These are phyloP conservation scores for Mortierella sp. DNA, from an alignment of 371 early-diverging fungal genomes.

Conservation along the genomic window DNA sequence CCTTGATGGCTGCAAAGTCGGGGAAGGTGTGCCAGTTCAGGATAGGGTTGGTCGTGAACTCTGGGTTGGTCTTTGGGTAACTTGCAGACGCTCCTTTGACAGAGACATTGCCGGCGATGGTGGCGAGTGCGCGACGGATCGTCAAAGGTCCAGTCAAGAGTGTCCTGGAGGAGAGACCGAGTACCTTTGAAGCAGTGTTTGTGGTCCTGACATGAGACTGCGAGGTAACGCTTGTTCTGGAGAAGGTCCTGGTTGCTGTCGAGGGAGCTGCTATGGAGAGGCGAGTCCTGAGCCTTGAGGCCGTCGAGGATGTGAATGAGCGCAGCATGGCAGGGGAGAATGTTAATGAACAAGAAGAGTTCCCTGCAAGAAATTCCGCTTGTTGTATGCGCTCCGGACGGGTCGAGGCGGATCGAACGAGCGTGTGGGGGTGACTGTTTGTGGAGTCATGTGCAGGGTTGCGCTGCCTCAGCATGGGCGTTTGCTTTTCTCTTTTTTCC, in stretches of 20 bases:
- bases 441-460: neutral
- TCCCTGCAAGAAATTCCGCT: neutral
- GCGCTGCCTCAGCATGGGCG: neutral
- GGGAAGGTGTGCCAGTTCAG: constrained; percentile 69
- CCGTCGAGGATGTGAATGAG: constrained; percentile 20
- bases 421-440: neutral
- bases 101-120: constrained; percentile 14
- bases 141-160: constrained; percentile 24
- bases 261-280: neutral
- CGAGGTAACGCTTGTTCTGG: neutral
- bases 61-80: constrained; percentile 17
- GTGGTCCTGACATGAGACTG: constrained; percentile 7
- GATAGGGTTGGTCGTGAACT: constrained; percentile 52
- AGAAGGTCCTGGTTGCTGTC: neutral
- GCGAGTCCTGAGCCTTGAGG: neutral
- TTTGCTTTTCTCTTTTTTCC: neutral
- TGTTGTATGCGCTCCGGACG: too few relatives aligned
- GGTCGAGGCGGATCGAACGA: neutral
- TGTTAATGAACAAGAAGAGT: neutral
- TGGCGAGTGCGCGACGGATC: constrained; percentile 49
- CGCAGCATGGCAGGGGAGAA: constrained; percentile 9
- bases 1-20: constrained; percentile 65
- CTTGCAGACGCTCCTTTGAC: neutral
- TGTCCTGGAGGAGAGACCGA: constrained; percentile 2
- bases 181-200: neutral